phyloP scores from a whole-genome alignment of 2,329 filamentous ascomycete species.

The Podosphaera leucotricha region DNA sequence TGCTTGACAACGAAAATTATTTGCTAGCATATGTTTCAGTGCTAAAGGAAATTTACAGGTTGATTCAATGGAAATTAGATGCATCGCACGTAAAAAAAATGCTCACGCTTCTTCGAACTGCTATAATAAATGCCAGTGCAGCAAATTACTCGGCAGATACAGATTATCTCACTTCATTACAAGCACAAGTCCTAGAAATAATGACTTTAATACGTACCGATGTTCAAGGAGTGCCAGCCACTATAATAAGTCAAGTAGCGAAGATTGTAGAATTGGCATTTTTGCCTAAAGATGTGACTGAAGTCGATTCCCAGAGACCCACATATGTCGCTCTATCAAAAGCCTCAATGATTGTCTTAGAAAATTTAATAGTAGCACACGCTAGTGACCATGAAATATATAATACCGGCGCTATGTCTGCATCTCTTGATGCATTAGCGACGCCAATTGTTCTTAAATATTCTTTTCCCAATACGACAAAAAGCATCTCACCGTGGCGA shows the following conservation, averaged over 20 bases:
- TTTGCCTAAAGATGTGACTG: slow-evolving; percentile 16
- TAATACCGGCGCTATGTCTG: slow-evolving; percentile 37
- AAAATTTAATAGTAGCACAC: slow-evolving; percentile 34
- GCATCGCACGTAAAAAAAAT: slow-evolving; percentile 41
- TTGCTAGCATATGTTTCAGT: slow-evolving; percentile 65
- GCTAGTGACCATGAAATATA: slow-evolving; percentile 44
- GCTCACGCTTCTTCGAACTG: slow-evolving; percentile 43
- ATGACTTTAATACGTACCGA: slow-evolving; percentile 45
- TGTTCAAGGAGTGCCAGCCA: slow-evolving; percentile 36
- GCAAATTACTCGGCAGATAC: slow-evolving; percentile 47
- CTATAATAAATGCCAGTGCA: slow-evolving; percentile 45
- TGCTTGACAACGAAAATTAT: slow-evolving; percentile 50
- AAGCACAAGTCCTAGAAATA: slow-evolving; percentile 43
- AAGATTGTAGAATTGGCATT: slow-evolving; percentile 52
- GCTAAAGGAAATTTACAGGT: slow-evolving; percentile 53
- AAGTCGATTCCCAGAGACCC: slow-evolving; percentile 26
- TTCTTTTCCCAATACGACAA: slow-evolving; percentile 46
- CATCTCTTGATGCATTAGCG: slow-evolving; percentile 41
- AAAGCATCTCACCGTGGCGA: slow-evolving; percentile 51
- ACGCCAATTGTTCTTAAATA: slow-evolving; percentile 63
- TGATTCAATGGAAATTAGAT: slow-evolving; percentile 41
- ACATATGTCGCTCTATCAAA: slow-evolving; percentile 84
- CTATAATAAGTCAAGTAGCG: slow-evolving; percentile 44
- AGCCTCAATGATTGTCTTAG: slow-evolving; percentile 47
- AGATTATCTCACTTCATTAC: slow-evolving; percentile 49